Percentiles rank a stretch among this genome's conserved stretches.
phyloP scores from a whole-genome alignment of 306 rosid genomes.

The Cyclanthera cordifolia region DNA sequence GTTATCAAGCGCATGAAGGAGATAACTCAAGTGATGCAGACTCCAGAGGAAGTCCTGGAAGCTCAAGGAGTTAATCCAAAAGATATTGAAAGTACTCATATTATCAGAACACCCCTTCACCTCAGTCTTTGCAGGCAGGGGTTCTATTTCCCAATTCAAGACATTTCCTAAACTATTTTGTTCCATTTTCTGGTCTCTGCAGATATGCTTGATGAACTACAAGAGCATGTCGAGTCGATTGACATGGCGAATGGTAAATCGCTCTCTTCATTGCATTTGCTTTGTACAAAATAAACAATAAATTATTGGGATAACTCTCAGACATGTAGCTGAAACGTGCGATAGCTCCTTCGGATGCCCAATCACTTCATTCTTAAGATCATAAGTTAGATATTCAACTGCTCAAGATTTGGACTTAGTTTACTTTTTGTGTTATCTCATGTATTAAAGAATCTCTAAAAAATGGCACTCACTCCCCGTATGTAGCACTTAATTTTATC shows the following conservation, averaged over 20 bases:
- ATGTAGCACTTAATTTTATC: too few species aligned
- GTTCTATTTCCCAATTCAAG: neutral
- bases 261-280: neutral
- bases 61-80: slow-evolving; percentile 60
- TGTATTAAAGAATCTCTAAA: too few species aligned
- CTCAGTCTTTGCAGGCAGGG: neutral
- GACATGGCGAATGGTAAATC: slow-evolving; percentile 87
- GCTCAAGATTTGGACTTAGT: too few species aligned
- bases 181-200: slow-evolving; percentile 11
- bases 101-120: neutral
- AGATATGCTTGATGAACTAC: slow-evolving; percentile 84
- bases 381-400: too few species aligned
- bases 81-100: slow-evolving; percentile 59
- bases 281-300: neutral
- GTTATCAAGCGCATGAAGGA: slow-evolving; percentile 87
- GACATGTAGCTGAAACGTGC: too few species aligned
- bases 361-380: too few species aligned
- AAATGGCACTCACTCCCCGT: too few species aligned
- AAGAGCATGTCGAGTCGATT: slow-evolving; percentile 92
- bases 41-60: slow-evolving; percentile 78
- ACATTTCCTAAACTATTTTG: neutral
- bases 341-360: too few species aligned
- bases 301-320: too few species aligned
- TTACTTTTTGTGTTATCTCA: too few species aligned
- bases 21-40: slow-evolving; percentile 75